Base-by-base conservation (phyloP, 2,329 filamentous ascomycete species). In the Aureobasidium subglaciale region DNA sequence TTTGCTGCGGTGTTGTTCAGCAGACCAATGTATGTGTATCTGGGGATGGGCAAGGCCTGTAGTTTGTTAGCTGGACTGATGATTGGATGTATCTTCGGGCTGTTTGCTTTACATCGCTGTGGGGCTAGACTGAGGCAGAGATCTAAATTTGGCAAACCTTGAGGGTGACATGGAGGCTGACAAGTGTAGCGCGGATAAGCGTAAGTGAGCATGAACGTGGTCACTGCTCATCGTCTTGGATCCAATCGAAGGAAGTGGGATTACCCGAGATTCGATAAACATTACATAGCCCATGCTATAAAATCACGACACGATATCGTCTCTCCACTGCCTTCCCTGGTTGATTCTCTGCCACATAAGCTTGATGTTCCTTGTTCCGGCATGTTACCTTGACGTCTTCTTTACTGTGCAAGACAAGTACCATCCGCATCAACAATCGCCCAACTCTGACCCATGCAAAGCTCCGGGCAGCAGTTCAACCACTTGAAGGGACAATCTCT, bases 401-500 rank as follows among this genome's bases (percentile, higher is more conserved):
- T n/a, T n/a, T n/a, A n/a, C n/a, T n/a, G 32, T 10, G 32, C 32
- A 15, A 35, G 11, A 35, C 32, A 35, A 13, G 9, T 35, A 15
- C 32, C 32, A 35, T 35, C 32, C 13, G 32, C 37, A 11, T 40
- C n/a, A n/a, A 40, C 37, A 10, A 40, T 15, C 11, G 11, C 37
- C 37, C 37, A 40, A 40, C 18, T 40, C 18, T 40, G 37, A 40
- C 37, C 37, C 37, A 40, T 40, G 18, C 37, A 40, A 10, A 22
- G 16, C 6, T 22, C 5, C 3, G 37, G 37, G 18, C 11, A 40
- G 20, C 11, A 22, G 37, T 40, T 22, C 18, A 40, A 22, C 37
- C 37, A 40, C 9, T 24, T 16, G 37, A 40, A 40, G 16, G 83
- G 41, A 13, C 40, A 42, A 42, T 25, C 40, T 15, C 40, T 22